Base-by-base conservation (phyloP, 1,284 basidiomycete species). In the Volvariella volvacea region DNA sequence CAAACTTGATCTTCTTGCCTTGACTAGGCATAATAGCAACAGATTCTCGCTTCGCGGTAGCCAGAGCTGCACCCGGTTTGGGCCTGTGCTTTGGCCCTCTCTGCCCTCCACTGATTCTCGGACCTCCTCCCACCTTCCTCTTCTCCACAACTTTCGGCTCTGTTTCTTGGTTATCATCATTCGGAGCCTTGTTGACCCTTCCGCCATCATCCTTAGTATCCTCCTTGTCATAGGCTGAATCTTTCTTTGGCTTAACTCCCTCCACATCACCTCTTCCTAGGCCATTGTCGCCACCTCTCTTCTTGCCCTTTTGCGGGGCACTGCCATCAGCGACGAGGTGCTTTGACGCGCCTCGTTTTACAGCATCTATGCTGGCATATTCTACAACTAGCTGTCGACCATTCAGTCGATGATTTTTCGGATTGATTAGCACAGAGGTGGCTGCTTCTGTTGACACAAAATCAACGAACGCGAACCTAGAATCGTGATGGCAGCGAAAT, bases 401-500 rank as follows among this genome's bases (percentile, higher is more conserved):
- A 58, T 92, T 78, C 41, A 96, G 71, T 38, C 74, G 76, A 61
- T 92, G 85, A 59, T 96, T 98, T 57, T 82, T 80, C 34, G 83
- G 74, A 58, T 97, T 92, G 52, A 85, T 73, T 25, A 99, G 78
- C 1, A 83, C 85, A 1, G 79, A 71, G 0, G 92, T 96, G 8
- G 95, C 92, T 49, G 88, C 74, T 46, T 87, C 81, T 1, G 76
- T 72, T 12, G 74, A 79, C 44, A 79, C 76, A 63, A 99, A 99
- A 63, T 99, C 96, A 47, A 96, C 76, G 61, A 99, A 99, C 0
- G 91, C 93, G 67, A 92, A 98, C 16, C 93, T 96, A 22, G 16
- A 20, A 40, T 58, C 15, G 39, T 40, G 37, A 41, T 31, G 8
- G 28, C 34, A 22, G 42, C 4, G 19, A 32, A 9, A 9, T 38